A percentile compares a stretch with the other conserved stretches of the same genome.
Conservation (phyloP, 1,284 basidiomycete genomes). For the Erythrobasidium hasegawianum region DNA sequence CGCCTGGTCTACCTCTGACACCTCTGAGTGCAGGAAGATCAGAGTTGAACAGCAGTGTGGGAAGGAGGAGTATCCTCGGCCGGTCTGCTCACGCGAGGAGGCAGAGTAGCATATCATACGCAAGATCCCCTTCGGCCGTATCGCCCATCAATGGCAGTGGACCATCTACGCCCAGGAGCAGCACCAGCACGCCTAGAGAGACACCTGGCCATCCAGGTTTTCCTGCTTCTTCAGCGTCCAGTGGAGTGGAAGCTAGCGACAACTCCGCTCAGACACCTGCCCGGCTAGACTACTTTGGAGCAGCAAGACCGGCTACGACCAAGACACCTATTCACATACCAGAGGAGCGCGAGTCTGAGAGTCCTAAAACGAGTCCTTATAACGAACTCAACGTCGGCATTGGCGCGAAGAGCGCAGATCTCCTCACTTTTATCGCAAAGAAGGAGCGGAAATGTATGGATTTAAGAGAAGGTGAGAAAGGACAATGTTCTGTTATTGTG, state of each 20-base stretch:
- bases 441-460: conserved; percentile 49
- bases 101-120: conserved; percentile 35
- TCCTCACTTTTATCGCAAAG: conserved; percentile 48
- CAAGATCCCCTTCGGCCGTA: conserved; percentile 15
- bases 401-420: conserved; percentile 39
- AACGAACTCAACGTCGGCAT: conserved; percentile 1
- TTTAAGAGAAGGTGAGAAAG: conserved; percentile 46
- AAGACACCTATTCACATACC: background rate
- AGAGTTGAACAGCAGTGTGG: conserved; percentile 8
- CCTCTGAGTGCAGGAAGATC: background rate
- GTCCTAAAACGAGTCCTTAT: background rate
- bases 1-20: background rate
- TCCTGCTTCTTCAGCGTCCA: background rate
- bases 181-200: background rate
- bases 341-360: background rate
- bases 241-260: background rate
- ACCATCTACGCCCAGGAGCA: background rate
- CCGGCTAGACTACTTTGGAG: background rate
- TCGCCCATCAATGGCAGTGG: background rate
- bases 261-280: background rate
- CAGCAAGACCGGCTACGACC: background rate
- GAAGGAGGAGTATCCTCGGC: conserved; percentile 31
- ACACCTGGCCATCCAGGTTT: conserved; percentile 1
- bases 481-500: background rate
- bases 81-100: conserved; percentile 26